phyloP scores from a whole-genome alignment of 805 yeast species.

The Cyberlindnera xylosilytica region DNA sequence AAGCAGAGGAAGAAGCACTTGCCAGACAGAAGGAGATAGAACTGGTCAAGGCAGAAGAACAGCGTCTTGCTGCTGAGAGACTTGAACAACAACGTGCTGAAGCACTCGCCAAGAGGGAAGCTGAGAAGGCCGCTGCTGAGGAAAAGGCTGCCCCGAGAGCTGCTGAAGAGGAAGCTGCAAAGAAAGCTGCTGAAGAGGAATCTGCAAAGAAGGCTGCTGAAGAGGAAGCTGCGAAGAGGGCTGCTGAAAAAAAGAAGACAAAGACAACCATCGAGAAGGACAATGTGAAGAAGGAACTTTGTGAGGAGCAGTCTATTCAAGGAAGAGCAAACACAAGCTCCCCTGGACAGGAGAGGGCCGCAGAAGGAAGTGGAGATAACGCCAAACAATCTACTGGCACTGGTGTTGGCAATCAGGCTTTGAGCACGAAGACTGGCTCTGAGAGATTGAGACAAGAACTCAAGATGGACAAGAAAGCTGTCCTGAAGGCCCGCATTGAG shows the following conservation, averaged over 20 bases:
- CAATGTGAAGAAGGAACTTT: neutral
- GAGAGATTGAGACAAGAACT: too few relatives aligned
- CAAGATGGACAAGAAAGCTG: too few relatives aligned
- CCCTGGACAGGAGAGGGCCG: too few relatives aligned
- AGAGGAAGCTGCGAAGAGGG: neutral
- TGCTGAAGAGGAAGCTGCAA: neutral
- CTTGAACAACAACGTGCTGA: slow-evolving; percentile 7
- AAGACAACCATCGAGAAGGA: neutral
- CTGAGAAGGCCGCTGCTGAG: slow-evolving; percentile 1
- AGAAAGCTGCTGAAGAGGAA: neutral
- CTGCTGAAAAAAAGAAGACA: neutral
- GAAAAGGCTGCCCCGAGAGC: slow-evolving; percentile 1
- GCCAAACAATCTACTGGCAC: too few relatives aligned
- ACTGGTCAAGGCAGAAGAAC: slow-evolving; percentile 6
- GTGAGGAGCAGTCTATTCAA: neutral
- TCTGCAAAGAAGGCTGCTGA: neutral
- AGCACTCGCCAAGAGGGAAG: slow-evolving; percentile 2
- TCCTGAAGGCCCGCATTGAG: neutral
- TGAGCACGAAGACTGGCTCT: too few relatives aligned
- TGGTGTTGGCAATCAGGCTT: neutral
- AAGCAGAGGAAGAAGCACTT: slow-evolving; percentile 12
- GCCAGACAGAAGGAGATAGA: slow-evolving; percentile 4
- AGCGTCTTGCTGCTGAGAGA: slow-evolving; percentile 4
- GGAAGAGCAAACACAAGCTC: too few relatives aligned
- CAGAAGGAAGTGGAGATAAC: too few relatives aligned